A percentile compares a stretch with the other conserved stretches of the same genome.
Conservation (phyloP, 169 alveolate genomes). For the Amoebophrya sp. region DNA sequence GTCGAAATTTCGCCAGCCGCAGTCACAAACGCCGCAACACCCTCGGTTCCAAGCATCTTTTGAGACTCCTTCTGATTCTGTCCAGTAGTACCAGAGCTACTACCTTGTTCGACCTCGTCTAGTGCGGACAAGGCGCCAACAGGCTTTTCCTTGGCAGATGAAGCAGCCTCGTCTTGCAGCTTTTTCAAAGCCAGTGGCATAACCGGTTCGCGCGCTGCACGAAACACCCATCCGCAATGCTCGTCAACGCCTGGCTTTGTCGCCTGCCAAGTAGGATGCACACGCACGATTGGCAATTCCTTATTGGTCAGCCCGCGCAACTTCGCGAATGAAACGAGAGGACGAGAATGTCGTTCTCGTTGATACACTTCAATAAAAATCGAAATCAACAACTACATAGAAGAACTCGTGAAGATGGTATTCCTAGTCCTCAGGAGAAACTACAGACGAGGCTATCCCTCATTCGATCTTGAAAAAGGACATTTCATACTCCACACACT, state of each 20-base stretch:
- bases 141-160: not conserved
- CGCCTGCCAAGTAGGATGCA: not conserved
- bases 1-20: not conserved
- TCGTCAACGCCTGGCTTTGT: not conserved
- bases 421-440: too few relatives aligned
- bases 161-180: not conserved
- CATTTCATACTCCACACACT: too few relatives aligned
- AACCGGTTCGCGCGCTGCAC: not conserved
- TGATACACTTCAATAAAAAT: too few relatives aligned
- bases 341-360: too few relatives aligned
- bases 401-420: too few relatives aligned
- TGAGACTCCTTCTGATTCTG: too few relatives aligned
- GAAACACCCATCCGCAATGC: constrained; percentile 13
- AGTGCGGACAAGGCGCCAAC: not conserved
- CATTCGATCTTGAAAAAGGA: too few relatives aligned
- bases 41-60: too few relatives aligned
- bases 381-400: too few relatives aligned
- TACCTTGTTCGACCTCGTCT: not conserved
- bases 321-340: too few relatives aligned
- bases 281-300: not conserved
- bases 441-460: too few relatives aligned
- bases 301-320: not conserved
- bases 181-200: not conserved
- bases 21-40: not conserved
- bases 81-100: too few relatives aligned